Evolutionary conservation across 2,329 filamentous ascomycete genomes (phyloP).

Genomic region (Periconia sp.): DNA sequence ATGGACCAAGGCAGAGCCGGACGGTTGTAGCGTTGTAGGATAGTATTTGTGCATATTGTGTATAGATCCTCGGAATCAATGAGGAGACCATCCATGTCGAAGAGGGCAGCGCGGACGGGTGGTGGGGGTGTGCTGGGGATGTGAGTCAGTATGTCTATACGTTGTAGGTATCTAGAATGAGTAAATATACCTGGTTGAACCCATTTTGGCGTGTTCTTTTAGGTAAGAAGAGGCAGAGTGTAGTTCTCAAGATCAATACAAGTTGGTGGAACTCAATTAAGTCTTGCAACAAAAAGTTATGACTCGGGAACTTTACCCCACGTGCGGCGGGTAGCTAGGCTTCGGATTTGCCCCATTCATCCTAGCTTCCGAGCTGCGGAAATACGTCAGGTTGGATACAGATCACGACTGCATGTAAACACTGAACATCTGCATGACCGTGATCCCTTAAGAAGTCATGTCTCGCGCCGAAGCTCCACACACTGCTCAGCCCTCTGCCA

Average conservation of each 20-base stretch:
- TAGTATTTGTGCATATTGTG: constrained; percentile 79
- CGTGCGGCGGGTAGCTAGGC: not conserved
- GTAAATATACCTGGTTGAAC: constrained; percentile 11
- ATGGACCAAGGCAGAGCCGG: constrained; percentile 87
- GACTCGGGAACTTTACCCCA: constrained; percentile 4
- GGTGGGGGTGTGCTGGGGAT: constrained; percentile 57
- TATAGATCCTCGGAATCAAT: constrained; percentile 94
- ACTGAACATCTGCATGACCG: no score
- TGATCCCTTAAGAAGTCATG: no score
- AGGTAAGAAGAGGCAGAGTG: not conserved
- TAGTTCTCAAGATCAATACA: not conserved
- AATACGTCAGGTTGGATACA: no score
- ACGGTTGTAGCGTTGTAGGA: constrained; percentile 75
- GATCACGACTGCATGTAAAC: no score
- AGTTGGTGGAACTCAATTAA: constrained; percentile 7
- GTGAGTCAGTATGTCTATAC: no score
- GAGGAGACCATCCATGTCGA: constrained; percentile 98
- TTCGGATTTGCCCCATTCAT: no score
- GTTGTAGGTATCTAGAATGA: constrained; percentile 1
- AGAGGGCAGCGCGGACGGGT: constrained; percentile 89
- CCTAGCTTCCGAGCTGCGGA: constrained; percentile 6
- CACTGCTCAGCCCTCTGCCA: no score
- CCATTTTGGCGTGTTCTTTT: constrained; percentile 10
- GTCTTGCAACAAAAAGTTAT: constrained; percentile 2
- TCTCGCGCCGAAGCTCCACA: no score